Evolutionary conservation across 225 moss, liverwort and hornwort genomes (phyloP).

Genomic region (Polytrichum formosum): DNA sequence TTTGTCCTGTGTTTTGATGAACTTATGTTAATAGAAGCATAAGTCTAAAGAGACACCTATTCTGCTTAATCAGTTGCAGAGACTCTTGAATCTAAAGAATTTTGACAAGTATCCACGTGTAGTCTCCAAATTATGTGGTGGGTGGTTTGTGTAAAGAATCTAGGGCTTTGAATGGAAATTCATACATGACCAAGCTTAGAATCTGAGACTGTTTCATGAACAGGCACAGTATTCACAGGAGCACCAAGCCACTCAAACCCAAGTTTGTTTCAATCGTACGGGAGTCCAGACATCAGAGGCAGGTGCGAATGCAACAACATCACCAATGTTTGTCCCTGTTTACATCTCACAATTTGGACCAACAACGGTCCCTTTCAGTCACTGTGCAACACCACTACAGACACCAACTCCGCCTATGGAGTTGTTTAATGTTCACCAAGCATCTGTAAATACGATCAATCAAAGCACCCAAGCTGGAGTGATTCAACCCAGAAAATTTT

Average conservation of each 20-base stretch:
- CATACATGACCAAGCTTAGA: no score
- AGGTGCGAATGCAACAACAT: conserved; percentile 7
- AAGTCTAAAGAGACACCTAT: no score
- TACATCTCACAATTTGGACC: conserved; percentile 29
- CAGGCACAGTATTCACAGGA: conserved; percentile 15
- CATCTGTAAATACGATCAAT: conserved; percentile 8
- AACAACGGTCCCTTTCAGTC: conserved; percentile 16
- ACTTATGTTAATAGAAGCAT: no score
- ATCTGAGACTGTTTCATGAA: background rate
- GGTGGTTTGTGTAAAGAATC: no score
- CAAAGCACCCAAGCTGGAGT: conserved; percentile 1
- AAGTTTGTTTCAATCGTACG: conserved; percentile 16
- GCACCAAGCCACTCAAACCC: conserved; percentile 22
- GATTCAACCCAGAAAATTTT: conserved; percentile 21
- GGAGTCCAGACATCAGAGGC: conserved; percentile 22
- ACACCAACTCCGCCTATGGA: conserved; percentile 8
- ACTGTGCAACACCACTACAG: conserved; percentile 17
- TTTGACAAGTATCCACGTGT: no score
- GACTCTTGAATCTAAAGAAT: no score
- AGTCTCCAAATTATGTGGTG: no score
- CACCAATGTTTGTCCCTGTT: conserved; percentile 37
- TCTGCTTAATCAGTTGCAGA: no score
- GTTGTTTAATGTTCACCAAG: conserved; percentile 6
- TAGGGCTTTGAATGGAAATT: no score
- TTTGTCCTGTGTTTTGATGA: no score